Base-by-base conservation (phyloP, 768 basidiomycete species). In the Pholiota molesta region DNA sequence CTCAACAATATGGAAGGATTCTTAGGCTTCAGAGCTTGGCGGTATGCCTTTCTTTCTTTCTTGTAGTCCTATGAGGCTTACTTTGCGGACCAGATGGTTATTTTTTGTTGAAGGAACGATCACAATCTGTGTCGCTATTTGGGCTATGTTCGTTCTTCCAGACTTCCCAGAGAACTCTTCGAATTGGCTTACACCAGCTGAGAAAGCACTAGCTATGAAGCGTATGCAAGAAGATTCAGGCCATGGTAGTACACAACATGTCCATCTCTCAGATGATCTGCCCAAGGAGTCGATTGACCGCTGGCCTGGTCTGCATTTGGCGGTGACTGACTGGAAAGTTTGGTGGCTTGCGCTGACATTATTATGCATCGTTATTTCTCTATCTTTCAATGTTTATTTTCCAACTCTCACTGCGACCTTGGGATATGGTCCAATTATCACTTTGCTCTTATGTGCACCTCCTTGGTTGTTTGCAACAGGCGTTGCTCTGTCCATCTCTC, bases 331-430 rank as follows among this genome's bases (percentile, higher is more conserved):
- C 69, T 87, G 88, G 89, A 91, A 88, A 72, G 91, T 95, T 40
- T 95, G 92, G 89, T 91, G 84, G 84, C 79, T 96, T 47, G 81
- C 89, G 19, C 58, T 92, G 29, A 81, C 87, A 2, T 72, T 91
- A 59, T 84, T 84, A 14, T 81, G 80, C 65, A 80, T 86, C 75
- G 82, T 85, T 37, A 74, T 89, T 39, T 84, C 89, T 9, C 68
- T 92, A 28, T 87, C 86, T 4, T 94, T 94, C 80, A 89, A 91
- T 70, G 87, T 86, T 8, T 92, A 87, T 73, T 94, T 94, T 76
- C 91, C 90, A 6, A 91, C 92, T 0, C 74, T 95, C 49, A 84
- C 83, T 29, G 84, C 81, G 17, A 95, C 92, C 10, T 78, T 95
- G 74, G 89, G 89, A 19, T 90, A 82, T 77, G 80, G 75, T 63